Evolutionary conservation across 2,329 filamentous ascomycete genomes (phyloP).

Genomic region (Arachnomyces sp.): DNA sequence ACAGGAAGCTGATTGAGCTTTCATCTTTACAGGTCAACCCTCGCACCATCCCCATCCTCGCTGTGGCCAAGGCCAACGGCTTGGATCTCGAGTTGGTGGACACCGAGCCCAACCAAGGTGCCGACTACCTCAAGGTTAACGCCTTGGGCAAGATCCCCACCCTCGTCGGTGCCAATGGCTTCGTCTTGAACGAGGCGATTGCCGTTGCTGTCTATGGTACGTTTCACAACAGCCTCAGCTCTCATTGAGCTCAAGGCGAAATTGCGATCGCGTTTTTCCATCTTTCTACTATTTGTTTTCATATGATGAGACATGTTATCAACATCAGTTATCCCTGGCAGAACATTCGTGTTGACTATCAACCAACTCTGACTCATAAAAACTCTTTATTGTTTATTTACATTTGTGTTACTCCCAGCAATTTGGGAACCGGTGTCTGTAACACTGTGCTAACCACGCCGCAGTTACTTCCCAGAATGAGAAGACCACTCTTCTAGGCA

Average conservation of each 20-base stretch:
- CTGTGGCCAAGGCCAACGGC: conserved; percentile 94
- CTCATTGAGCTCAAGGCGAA: conserved; percentile 9
- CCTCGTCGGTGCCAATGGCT: conserved; percentile 89
- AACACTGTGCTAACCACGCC: not conserved
- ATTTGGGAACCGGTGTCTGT: conserved; percentile 1
- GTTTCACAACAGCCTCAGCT: conserved; percentile 37
- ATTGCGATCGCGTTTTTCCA: conserved; percentile 6
- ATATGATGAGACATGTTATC: conserved; percentile 69
- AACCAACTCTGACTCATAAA: conserved; percentile 64
- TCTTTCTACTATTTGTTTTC: conserved; percentile 14
- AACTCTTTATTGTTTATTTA: conserved; percentile 16
- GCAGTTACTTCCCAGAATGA: conserved; percentile 97
- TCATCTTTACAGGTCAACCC: conserved; percentile 61
- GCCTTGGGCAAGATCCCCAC: conserved; percentile 84
- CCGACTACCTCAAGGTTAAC: conserved; percentile 79
- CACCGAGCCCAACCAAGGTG: conserved; percentile 55
- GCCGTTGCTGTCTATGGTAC: conserved; percentile 96
- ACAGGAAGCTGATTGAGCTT: conserved; percentile 21
- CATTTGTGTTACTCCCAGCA: conserved; percentile 23
- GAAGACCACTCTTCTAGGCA: conserved; percentile 98
- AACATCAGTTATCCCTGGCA: conserved; percentile 97
- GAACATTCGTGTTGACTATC: conserved; percentile 75
- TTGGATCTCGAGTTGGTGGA: conserved; percentile 81
- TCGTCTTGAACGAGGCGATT: conserved; percentile 77
- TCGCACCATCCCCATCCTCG: conserved; percentile 79